Evolutionary conservation across 202 grass and related monocot genomes (phyloP).

Genomic region (Panicum virgatum): DNA sequence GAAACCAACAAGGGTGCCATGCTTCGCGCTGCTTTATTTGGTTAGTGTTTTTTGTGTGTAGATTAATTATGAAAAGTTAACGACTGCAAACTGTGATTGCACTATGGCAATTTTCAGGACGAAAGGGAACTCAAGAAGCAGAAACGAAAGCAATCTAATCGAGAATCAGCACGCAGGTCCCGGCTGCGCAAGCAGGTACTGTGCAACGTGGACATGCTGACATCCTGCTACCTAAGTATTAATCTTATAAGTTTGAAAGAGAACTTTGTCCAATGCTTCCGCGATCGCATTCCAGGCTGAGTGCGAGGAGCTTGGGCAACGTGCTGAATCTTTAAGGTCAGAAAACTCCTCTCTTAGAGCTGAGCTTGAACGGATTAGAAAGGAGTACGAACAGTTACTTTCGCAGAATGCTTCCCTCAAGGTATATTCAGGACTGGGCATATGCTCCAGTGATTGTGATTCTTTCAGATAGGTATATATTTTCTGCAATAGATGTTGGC

Average conservation of each 20-base stretch:
- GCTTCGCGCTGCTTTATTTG: conserved; percentile 12
- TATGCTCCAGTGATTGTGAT: not conserved
- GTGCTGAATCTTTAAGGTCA: conserved; percentile 71
- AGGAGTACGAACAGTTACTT: conserved; percentile 78
- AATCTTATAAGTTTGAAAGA: not conserved
- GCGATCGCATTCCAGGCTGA: conserved; percentile 56
- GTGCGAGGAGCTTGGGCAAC: conserved; percentile 83
- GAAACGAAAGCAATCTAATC: conserved; percentile 94
- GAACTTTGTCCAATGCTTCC: not conserved
- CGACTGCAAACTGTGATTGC: not conserved
- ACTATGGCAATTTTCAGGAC: conserved; percentile 55
- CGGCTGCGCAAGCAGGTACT: conserved; percentile 88
- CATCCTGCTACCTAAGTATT: not conserved
- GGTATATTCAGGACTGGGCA: too few species aligned
- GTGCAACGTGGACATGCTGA: not conserved
- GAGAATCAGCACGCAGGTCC: conserved; percentile 90
- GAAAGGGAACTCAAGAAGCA: conserved; percentile 91
- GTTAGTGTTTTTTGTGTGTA: not conserved
- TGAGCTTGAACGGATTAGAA: conserved; percentile 76
- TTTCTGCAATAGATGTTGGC: not conserved
- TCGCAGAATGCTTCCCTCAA: conserved; percentile 79
- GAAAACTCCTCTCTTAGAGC: conserved; percentile 82
- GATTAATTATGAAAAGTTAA: not conserved
- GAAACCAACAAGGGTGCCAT: not conserved
- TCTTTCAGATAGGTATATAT: not conserved